These are phyloP conservation scores for Ilyonectria robusta DNA, from an alignment of 2,329 filamentous ascomycete species.

Conservation along the genomic window DNA sequence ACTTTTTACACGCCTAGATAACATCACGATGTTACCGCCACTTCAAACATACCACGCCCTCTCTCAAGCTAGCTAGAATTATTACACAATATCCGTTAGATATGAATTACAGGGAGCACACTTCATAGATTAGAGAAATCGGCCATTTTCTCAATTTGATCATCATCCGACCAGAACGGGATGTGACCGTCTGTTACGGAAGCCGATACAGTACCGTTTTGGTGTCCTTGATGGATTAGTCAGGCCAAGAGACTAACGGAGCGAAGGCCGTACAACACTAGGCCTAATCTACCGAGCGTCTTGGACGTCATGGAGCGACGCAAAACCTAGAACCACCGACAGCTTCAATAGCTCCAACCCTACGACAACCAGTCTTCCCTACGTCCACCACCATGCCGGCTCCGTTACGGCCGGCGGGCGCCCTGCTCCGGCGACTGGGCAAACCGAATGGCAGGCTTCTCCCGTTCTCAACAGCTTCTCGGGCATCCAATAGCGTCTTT, in stretches of 20 bases:
- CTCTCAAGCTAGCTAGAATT: not conserved
- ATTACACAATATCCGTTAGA: not conserved
- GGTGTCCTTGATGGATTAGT: not conserved
- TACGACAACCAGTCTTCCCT: conserved; percentile 25
- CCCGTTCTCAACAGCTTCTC: conserved; percentile 20
- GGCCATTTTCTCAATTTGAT: not conserved
- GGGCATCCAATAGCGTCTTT: conserved; percentile 22
- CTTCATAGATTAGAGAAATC: not conserved
- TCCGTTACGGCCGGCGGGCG: conserved; percentile 42
- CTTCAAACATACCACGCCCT: not conserved
- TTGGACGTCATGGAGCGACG: conserved; percentile 2
- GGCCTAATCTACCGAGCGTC: conserved; percentile 2
- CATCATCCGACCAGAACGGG: not conserved
- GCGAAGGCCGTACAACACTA: not conserved
- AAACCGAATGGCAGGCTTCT: conserved; percentile 24
- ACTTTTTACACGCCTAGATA: too few species aligned
- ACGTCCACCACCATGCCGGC: conserved; percentile 41
- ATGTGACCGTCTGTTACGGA: not conserved
- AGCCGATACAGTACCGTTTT: not conserved
- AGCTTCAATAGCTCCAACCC: conserved; percentile 24
- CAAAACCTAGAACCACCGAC: conserved; percentile 10
- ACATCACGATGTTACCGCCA: not conserved
- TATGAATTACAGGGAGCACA: too few species aligned
- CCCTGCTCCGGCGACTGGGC: conserved; percentile 40
- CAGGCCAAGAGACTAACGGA: not conserved